Conservation (phyloP, 352 stramenopile genomes). For the Detonula confervacea region DNA sequence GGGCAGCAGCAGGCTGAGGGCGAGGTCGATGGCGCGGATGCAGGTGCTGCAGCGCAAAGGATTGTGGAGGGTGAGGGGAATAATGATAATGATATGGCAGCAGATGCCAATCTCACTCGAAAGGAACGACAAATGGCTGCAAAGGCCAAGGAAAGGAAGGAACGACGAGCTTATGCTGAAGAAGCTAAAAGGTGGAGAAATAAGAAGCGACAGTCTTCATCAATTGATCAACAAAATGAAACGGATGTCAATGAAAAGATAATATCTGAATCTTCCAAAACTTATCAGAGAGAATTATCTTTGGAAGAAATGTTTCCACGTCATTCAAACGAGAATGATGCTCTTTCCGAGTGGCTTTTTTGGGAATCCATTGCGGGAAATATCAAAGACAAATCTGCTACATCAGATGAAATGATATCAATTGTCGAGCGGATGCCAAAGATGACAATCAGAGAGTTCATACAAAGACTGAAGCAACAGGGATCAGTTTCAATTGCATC, state of each 20-base stretch:
- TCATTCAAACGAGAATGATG: conserved; percentile 29
- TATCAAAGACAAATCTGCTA: conserved; percentile 10
- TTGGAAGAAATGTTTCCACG: conserved; percentile 28
- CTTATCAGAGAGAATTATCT: conserved; percentile 11
- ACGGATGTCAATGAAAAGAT: background rate
- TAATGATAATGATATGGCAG: background rate
- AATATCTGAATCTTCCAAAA: conserved; percentile 1
- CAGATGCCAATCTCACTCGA: conserved; percentile 39
- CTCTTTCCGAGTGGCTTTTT: conserved; percentile 34
- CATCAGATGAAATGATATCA: conserved; percentile 19
- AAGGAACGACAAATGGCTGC: conserved; percentile 73
- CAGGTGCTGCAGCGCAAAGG: conserved; percentile 1
- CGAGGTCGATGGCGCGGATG: conserved; percentile 4
- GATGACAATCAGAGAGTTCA: conserved; percentile 47
- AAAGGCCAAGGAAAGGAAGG: conserved; percentile 65
- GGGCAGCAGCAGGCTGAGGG: conserved; percentile 6
- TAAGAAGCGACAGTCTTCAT: conserved; percentile 17
- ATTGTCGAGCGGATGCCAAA: conserved; percentile 7
- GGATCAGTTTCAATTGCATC: conserved; percentile 34
- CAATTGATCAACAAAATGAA: conserved; percentile 4
- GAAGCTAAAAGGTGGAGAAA: conserved; percentile 44
- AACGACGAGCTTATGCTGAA: conserved; percentile 64
- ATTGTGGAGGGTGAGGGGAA: background rate
- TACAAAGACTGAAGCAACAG: conserved; percentile 30
- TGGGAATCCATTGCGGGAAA: conserved; percentile 30